These are phyloP conservation scores for Hymenoscyphus fructigenus DNA, from an alignment of 2,329 filamentous ascomycete genomes.

Conservation along the genomic window DNA sequence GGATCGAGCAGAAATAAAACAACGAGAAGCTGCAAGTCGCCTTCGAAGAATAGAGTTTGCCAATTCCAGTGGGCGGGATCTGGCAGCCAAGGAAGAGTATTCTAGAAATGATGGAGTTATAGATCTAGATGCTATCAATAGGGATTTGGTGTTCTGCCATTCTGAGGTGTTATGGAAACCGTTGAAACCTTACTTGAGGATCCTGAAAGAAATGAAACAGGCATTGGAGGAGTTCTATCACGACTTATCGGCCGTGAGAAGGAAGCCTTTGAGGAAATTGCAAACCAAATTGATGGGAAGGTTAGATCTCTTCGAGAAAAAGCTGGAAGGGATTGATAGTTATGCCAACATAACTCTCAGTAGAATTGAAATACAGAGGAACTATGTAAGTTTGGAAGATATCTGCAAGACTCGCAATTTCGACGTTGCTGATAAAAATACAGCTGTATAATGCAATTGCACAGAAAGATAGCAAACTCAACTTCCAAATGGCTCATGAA, in stretches of 20 bases:
- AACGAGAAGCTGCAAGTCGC: slow-evolving; percentile 64
- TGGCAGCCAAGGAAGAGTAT: slow-evolving; percentile 42
- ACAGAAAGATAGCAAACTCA: slow-evolving; percentile 63
- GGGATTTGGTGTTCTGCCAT: slow-evolving; percentile 63
- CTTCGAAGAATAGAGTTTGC: slow-evolving; percentile 60
- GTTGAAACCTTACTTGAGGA: slow-evolving; percentile 58
- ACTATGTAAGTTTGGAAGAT: slow-evolving; percentile 48
- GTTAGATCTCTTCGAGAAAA: slow-evolving; percentile 59
- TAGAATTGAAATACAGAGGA: slow-evolving; percentile 59
- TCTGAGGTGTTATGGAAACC: slow-evolving; percentile 62
- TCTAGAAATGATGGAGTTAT: slow-evolving; percentile 50
- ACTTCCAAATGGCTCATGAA: slow-evolving; percentile 53
- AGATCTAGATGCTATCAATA: slow-evolving; percentile 59
- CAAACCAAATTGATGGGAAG: slow-evolving; percentile 54
- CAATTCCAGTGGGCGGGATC: slow-evolving; percentile 36
- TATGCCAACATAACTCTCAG: slow-evolving; percentile 63
- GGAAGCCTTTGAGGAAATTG: slow-evolving; percentile 40
- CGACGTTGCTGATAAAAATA: background rate
- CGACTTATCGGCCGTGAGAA: slow-evolving; percentile 13
- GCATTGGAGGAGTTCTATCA: slow-evolving; percentile 42
- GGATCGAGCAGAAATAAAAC: slow-evolving; percentile 56
- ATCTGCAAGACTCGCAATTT: too few species aligned
- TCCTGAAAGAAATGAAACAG: slow-evolving; percentile 48
- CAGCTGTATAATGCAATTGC: slow-evolving; percentile 55
- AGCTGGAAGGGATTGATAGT: slow-evolving; percentile 60